These are phyloP conservation scores for Amanita polypyramis DNA, from an alignment of 768 basidiomycete species.

Conservation along the genomic window DNA sequence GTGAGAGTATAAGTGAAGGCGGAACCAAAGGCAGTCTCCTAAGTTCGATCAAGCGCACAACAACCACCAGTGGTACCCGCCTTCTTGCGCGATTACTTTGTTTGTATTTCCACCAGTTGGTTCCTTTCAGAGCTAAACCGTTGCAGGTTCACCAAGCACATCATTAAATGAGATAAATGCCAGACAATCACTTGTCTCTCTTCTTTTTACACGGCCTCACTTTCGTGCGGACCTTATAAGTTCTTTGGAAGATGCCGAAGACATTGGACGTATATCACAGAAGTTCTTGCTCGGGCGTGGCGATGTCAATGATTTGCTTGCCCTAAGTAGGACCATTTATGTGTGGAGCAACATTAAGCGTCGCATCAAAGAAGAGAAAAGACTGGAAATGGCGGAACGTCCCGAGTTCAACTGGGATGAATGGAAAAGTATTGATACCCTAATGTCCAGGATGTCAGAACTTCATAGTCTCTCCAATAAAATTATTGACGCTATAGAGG, in stretches of 20 bases:
- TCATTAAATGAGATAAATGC: conserved; percentile 61
- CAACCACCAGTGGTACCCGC: conserved; percentile 69
- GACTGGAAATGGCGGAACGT: conserved; percentile 33
- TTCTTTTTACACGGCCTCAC: conserved; percentile 51
- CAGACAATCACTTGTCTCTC: conserved; percentile 68
- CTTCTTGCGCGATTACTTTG: conserved; percentile 71
- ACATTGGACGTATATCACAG: conserved; percentile 68
- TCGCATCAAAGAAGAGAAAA: conserved; percentile 45
- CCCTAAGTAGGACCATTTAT: conserved; percentile 52
- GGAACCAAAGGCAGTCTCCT: conserved; percentile 65
- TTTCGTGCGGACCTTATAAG: conserved; percentile 54
- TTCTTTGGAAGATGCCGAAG: conserved; percentile 49
- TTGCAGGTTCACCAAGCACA: conserved; percentile 74
- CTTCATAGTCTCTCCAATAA: conserved; percentile 41
- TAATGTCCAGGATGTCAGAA: conserved; percentile 42
- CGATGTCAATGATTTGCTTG: conserved; percentile 50
- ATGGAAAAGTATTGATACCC: conserved; percentile 46
- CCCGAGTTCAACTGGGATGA: conserved; percentile 21
- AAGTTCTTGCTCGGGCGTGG: conserved; percentile 64
- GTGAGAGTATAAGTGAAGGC: conserved; percentile 65
- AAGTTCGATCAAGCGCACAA: conserved; percentile 65
- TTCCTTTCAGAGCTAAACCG: conserved; percentile 8
- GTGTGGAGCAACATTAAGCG: conserved; percentile 45
- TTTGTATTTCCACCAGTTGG: conserved; percentile 32
- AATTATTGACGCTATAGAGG: conserved; percentile 42